These are phyloP conservation scores for Lentinula aciculospora DNA, from an alignment of 768 basidiomycete species.

Conservation along the genomic window DNA sequence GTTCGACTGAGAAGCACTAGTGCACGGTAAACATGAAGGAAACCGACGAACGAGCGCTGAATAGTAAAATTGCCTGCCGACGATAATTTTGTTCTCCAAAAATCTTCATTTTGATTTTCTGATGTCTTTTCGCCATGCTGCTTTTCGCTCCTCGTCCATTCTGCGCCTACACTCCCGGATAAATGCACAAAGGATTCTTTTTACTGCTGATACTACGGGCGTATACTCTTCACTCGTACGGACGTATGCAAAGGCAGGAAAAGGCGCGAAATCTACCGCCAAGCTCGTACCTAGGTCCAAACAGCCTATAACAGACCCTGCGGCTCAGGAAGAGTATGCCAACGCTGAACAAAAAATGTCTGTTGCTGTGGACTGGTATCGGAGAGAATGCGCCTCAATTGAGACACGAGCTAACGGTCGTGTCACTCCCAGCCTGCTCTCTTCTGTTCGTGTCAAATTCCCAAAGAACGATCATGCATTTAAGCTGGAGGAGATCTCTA, in stretches of 20 bases:
- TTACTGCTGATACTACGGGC: not conserved
- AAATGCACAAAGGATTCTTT: too few relatives aligned
- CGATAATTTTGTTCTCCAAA: not conserved
- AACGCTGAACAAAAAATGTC: conserved; percentile 63
- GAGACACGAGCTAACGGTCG: conserved; percentile 74
- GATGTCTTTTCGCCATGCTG: not conserved
- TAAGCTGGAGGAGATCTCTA: conserved; percentile 67
- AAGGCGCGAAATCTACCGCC: conserved; percentile 43
- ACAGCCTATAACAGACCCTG: conserved; percentile 48
- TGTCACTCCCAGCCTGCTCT: conserved; percentile 66
- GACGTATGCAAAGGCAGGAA: conserved; percentile 7
- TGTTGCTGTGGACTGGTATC: conserved; percentile 62
- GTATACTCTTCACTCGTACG: not conserved
- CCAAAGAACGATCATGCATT: conserved; percentile 32
- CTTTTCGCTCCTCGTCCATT: not conserved
- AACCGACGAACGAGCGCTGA: not conserved
- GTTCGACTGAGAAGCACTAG: not conserved
- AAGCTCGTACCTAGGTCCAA: conserved; percentile 65
- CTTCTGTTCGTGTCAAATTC: conserved; percentile 58
- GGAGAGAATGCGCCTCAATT: conserved; percentile 67
- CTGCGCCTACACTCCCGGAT: not conserved
- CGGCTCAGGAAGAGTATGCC: conserved; percentile 52
- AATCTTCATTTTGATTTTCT: not conserved
- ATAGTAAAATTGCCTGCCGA: not conserved
- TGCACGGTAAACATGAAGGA: not conserved